These are phyloP conservation scores for Rosa chinensis DNA, from an alignment of 306 rosid species.

Conservation along the genomic window DNA sequence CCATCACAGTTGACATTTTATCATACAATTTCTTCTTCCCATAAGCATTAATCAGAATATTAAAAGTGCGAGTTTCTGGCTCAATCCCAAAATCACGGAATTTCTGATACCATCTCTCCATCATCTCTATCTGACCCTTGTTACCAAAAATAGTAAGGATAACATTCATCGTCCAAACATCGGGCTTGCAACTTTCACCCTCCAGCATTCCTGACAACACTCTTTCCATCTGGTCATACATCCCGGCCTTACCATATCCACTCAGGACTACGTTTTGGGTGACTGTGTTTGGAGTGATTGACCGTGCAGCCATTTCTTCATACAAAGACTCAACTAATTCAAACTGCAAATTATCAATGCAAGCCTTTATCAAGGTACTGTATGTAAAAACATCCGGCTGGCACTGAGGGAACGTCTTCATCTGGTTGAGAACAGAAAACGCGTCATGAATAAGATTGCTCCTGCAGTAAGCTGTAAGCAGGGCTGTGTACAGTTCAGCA, in stretches of 20 bases:
- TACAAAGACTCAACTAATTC: conserved; percentile 70
- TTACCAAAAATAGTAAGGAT: conserved; percentile 88
- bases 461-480: conserved; percentile 80
- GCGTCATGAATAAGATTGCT: conserved; percentile 71
- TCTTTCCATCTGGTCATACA: conserved; percentile 87
- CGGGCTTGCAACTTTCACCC: conserved; percentile 76
- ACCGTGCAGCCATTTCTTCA: conserved; percentile 70
- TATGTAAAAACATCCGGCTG: conserved; percentile 96
- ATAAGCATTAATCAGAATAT: conserved; percentile 87
- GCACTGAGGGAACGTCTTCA: conserved; percentile 80
- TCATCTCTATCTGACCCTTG: conserved; percentile 77
- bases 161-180: conserved; percentile 97
- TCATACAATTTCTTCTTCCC: conserved; percentile 91
- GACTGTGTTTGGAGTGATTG: conserved; percentile 71
- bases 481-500: conserved; percentile 78
- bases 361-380: conserved; percentile 74
- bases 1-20: conserved; percentile 98
- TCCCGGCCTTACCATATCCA: conserved; percentile 91
- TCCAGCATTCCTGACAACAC: conserved; percentile 82
- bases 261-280: conserved; percentile 88
- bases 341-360: conserved; percentile 68
- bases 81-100: conserved; percentile 87
- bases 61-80: conserved; percentile 95
- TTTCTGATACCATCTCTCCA: conserved; percentile 97
- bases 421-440: conserved; percentile 57